A percentile compares a stretch with the other conserved stretches of the same genome.
Conservation (phyloP, 768 basidiomycete species). For the Suillus plorans region DNA sequence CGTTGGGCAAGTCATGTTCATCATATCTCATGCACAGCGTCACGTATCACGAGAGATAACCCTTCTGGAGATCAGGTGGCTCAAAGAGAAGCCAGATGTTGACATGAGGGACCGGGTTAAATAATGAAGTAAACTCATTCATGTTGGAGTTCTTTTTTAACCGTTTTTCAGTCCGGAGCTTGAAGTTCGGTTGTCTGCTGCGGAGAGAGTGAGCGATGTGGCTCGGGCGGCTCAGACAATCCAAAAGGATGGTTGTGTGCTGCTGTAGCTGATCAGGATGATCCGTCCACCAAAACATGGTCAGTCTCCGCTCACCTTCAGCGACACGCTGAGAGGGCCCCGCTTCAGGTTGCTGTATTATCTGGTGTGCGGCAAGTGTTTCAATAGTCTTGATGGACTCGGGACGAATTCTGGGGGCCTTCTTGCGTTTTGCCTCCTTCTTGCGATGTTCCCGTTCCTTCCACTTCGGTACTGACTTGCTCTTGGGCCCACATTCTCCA, state of each 20-base stretch:
- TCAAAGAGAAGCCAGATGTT: background rate
- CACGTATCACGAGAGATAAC: background rate
- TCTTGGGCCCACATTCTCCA: background rate
- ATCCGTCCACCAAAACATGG: background rate
- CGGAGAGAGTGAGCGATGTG: background rate
- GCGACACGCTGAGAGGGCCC: background rate
- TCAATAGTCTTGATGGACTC: background rate
- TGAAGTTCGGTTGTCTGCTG: background rate
- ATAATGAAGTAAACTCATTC: background rate
- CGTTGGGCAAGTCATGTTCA: background rate
- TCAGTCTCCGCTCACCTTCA: background rate
- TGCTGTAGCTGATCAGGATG: constrained; percentile 1
- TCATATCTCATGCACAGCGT: background rate
- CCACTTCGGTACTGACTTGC: background rate
- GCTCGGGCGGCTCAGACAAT: background rate
- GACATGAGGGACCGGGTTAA: background rate
- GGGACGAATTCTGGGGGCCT: background rate
- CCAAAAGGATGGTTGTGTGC: too few relatives aligned
- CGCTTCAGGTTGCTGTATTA: background rate
- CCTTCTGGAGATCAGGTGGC: background rate
- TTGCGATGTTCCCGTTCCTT: background rate
- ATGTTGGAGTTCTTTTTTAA: background rate
- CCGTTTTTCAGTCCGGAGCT: background rate
- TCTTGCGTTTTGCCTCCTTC: background rate
- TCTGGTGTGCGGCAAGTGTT: background rate